Base-by-base conservation (phyloP, 2,329 filamentous ascomycete genomes). In the Orbilia blumenaviensis region DNA sequence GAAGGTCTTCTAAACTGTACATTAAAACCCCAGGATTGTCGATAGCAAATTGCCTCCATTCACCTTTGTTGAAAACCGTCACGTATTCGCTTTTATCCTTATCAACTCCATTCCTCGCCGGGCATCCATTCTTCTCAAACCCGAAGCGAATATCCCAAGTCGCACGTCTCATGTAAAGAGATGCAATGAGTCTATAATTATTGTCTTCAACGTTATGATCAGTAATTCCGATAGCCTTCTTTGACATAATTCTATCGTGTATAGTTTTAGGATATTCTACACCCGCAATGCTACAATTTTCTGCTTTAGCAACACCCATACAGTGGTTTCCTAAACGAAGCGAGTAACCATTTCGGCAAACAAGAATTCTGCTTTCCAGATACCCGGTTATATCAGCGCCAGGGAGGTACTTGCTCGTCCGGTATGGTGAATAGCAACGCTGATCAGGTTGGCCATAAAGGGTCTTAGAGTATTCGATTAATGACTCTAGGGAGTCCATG, bases 91-190 rank as follows among this genome's bases (percentile, higher is more conserved):
- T 32, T 7, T 38, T 56, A 4, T 38, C 16, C 23, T 63, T 32
- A 7, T 64, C 42, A 4, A 5, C 41, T 2, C 60, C 38, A 36
- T 50, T 14, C 21, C 12, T 25, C 9, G 18, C 7, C 21, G 63
- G 63, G n/a, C 63, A 66, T 14, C 63, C 63, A 8, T 52, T 42
- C 21, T 66, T 66, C 36, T 66, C 63, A 32, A 18, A 56, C n/a
- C 63, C 63, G 12, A 56, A 52, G 8, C 38, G 34, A 16, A 66
- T 6, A 14, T 54, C 46, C 18, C 12, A 32, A 36, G 16, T 14
- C 3, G 10, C 1, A 5, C 32, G 12, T 5, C 32, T 56, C 10
- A n/a, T 2, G 12, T 36, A 36, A 0, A 21, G 2, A 36, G 29
- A 38, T 2, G 52, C 52, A 3, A 56, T 36, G 38, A 56, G 52